phyloP scores from a whole-genome alignment of 2,329 filamentous ascomycete genomes.

The Davidsoniella eucalypti region DNA sequence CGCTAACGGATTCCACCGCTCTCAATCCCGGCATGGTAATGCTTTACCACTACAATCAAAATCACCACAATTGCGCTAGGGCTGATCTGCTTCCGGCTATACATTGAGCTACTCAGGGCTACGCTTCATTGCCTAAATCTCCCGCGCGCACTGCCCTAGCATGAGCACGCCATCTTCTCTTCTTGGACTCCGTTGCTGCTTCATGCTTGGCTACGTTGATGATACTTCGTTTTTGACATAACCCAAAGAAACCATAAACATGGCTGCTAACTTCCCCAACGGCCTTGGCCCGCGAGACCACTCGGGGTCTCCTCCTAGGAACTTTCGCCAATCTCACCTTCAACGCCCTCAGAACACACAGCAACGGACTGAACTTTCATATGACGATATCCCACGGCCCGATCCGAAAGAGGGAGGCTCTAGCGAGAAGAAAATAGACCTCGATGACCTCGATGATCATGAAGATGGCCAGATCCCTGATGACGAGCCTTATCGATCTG shows the following conservation, averaged over 20 bases:
- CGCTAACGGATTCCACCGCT: conserved; percentile 16
- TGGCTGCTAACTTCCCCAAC: conserved; percentile 27
- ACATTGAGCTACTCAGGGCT: no score
- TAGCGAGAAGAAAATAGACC: conserved; percentile 23
- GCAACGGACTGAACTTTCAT: conserved; percentile 21
- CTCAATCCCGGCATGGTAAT: conserved; percentile 36
- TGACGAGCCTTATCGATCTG: neutral
- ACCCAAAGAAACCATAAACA: neutral
- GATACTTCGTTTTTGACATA: no score
- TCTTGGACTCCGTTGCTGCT: no score
- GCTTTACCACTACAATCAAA: conserved; percentile 8
- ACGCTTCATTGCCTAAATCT: no score
- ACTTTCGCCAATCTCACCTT: conserved; percentile 15
- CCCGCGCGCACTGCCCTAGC: no score
- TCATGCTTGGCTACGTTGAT: no score
- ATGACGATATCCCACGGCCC: conserved; percentile 19
- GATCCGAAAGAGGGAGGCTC: no score
- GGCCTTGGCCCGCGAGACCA: conserved; percentile 24
- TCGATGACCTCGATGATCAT: conserved; percentile 18
- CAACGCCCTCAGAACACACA: conserved; percentile 15
- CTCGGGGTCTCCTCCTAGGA: conserved; percentile 26
- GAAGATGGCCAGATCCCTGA: conserved; percentile 15
- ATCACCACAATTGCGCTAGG: no score
- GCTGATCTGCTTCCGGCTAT: conserved; percentile 4
- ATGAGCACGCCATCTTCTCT: neutral